Base-by-base conservation (phyloP, 495 filamentous ascomycete species). In the Lasiosphaeria hispida region DNA sequence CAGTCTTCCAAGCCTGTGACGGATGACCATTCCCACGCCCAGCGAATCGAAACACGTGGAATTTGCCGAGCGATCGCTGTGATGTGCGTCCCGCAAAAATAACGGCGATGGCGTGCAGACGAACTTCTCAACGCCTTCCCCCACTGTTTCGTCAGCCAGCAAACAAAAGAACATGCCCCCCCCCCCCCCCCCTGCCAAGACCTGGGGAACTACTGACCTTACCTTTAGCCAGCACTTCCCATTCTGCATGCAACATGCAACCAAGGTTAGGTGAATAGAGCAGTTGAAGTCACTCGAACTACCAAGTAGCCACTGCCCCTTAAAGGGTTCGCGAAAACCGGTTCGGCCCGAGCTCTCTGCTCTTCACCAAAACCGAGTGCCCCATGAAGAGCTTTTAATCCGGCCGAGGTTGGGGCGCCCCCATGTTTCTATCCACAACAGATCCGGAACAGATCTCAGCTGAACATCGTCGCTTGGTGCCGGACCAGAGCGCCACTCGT, bases 101-200 rank as follows among this genome's bases (percentile, higher is more conserved):
- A 30, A 30, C 23, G 23, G 23, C 5, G 23, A 30, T 30, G 23
- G 23, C 23, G 23, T 30, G 23, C 23, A 30, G 23, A 30, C 23
- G 23, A 30, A 30, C 23, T 30, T 5, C 23, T 5, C 23, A 30
- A 30, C 23, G 23, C 23, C 23, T 30, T 5, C 23, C 23, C 23
- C 23, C 23, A 30, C 23, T 30, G 23, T 44, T 23, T 45, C 43
- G 18, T 45, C 30, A 45, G 15, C 43, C 43, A 45, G 15, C 43
- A 45, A 45, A 45, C 43, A 19, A 30, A 30, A 30, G 23, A 30
- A 30, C 43, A 52, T 37, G 17, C 38, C 4, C 5, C 9, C 40
- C 14, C 14, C 23, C 8, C 3, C 43, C 43, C 18, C 52, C 52
- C 52, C 52, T 55, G 52, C 52, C 52, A 55, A 55, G 52, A 43